Conservation (phyloP, 2,329 filamentous ascomycete genomes). For the Septoria petroselini region DNA sequence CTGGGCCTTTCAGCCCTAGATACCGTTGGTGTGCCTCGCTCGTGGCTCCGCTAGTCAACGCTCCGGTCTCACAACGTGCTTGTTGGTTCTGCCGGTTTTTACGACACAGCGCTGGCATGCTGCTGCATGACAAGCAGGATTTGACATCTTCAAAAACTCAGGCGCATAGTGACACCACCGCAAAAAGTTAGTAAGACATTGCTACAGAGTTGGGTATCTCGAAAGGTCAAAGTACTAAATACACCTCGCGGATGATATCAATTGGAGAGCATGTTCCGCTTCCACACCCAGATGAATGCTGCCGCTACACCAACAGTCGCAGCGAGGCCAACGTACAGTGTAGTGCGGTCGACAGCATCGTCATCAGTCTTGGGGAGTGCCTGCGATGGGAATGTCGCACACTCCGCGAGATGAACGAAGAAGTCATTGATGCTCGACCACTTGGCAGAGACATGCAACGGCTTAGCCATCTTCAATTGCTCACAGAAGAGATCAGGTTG, state of each 20-base stretch:
- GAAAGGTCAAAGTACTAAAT: neutral
- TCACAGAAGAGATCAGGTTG: slow-evolving; percentile 92
- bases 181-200: too few relatives aligned
- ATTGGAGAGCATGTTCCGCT: slow-evolving; percentile 39
- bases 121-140: too few relatives aligned
- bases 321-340: slow-evolving; percentile 79
- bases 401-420: slow-evolving; percentile 86
- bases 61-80: too few relatives aligned
- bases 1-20: too few relatives aligned
- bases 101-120: too few relatives aligned
- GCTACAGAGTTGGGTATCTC: slow-evolving; percentile 18
- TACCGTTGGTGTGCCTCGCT: too few relatives aligned
- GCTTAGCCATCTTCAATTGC: slow-evolving; percentile 79
- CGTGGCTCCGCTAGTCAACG: too few relatives aligned
- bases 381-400: slow-evolving; percentile 81
- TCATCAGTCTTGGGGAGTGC: slow-evolving; percentile 89
- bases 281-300: slow-evolving; percentile 61
- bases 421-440: slow-evolving; percentile 94
- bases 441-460: slow-evolving; percentile 88
- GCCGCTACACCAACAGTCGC: slow-evolving; percentile 61
- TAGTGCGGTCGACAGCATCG: slow-evolving; percentile 74
- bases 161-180: too few relatives aligned
- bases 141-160: too few relatives aligned
- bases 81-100: neutral
- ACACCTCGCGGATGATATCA: neutral